These are phyloP conservation scores for Tetrahymena thermophila DNA, from an alignment of 73 alveolate species.

Conservation along the genomic window DNA sequence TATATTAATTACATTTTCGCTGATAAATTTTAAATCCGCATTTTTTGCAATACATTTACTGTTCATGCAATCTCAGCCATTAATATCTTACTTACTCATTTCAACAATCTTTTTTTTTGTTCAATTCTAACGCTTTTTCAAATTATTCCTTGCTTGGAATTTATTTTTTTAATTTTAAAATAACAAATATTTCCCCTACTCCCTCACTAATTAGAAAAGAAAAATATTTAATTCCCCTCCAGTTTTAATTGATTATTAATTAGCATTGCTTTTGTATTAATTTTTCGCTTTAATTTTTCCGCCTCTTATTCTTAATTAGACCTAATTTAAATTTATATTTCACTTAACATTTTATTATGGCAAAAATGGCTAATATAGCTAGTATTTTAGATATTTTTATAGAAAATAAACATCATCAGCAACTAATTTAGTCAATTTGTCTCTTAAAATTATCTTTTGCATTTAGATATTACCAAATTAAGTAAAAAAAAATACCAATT, in stretches of 20 bases:
- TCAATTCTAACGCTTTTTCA: neutral
- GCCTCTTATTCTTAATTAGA: neutral
- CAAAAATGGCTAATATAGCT: neutral
- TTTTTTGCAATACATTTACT: neutral
- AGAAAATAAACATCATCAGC: neutral
- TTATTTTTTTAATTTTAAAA: neutral
- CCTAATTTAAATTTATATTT: neutral
- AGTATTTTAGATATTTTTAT: too few species aligned
- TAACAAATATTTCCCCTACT: neutral
- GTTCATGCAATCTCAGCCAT: neutral
- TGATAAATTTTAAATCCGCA: neutral
- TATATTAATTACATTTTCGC: neutral
- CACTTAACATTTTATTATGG: neutral
- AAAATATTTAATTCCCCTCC: conserved; percentile 1
- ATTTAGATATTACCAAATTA: too few species aligned
- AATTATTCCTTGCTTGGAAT: neutral
- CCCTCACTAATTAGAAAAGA: neutral
- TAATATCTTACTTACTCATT: neutral
- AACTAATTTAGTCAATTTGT: too few species aligned
- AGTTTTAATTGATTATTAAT: neutral
- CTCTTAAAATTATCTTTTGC: neutral
- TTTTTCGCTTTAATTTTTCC: neutral
- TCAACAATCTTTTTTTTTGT: neutral
- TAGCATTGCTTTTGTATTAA: neutral
- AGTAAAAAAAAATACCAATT: too few species aligned